phyloP scores from a whole-genome alignment of 164 flowering plant genomes.

The Saururus chinensis region DNA sequence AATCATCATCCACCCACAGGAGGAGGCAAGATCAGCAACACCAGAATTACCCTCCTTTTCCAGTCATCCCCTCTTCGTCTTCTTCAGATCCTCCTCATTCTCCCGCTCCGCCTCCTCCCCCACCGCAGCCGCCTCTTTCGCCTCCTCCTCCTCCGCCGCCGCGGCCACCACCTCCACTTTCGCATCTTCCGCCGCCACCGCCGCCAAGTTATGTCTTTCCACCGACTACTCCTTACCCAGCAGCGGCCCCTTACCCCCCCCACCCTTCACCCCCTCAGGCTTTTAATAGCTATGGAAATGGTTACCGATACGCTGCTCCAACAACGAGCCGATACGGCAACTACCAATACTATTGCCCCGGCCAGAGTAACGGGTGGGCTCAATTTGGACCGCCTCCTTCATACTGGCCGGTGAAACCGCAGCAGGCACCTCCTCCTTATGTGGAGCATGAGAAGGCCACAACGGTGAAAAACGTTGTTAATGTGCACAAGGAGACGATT shows the following conservation, averaged over 20 bases:
- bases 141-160: slow-evolving; percentile 12
- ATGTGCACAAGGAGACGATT: slow-evolving; percentile 71
- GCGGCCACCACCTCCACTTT: background rate
- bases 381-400: slow-evolving; percentile 18
- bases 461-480: slow-evolving; percentile 72
- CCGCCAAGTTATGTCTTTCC: slow-evolving; percentile 16
- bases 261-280: slow-evolving; percentile 9
- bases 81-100: too few relatives aligned
- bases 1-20: slow-evolving; percentile 31
- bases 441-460: slow-evolving; percentile 66
- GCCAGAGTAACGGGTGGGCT: slow-evolving; percentile 31
- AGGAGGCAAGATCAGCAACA: slow-evolving; percentile 19
- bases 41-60: too few relatives aligned
- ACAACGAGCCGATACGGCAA: slow-evolving; percentile 14
- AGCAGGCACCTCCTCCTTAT: slow-evolving; percentile 32
- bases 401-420: slow-evolving; percentile 8
- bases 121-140: slow-evolving; percentile 11
- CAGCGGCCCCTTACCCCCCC: slow-evolving; percentile 16
- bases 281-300: background rate
- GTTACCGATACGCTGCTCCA: background rate
- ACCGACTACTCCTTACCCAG: slow-evolving; percentile 19
- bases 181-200: slow-evolving; percentile 1
- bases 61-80: too few relatives aligned
- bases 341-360: slow-evolving; percentile 16
- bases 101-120: slow-evolving; percentile 5